phyloP scores from a whole-genome alignment of 345 rosid species.

The Gossypium thurberi region DNA sequence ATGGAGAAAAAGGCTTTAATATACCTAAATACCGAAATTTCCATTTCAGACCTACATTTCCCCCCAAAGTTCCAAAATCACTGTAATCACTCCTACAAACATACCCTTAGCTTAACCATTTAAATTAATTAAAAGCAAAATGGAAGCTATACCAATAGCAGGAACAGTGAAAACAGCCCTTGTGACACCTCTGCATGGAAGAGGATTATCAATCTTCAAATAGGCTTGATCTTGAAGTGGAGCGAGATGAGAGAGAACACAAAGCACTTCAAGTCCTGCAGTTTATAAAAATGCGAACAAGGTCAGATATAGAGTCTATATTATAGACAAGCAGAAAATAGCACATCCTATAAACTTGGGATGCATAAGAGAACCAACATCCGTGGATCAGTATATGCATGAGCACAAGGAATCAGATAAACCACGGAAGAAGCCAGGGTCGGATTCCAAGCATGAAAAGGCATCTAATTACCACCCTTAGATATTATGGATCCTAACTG shows the following conservation, averaged over 20 bases:
- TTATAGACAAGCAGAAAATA: not conserved
- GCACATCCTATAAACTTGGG: not conserved
- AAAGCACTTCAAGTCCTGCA: conserved; percentile 98
- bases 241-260: conserved; percentile 99
- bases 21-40: no score
- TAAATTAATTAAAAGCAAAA: not conserved
- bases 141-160: conserved; percentile 1
- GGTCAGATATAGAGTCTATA: not conserved
- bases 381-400: not conserved
- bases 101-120: not conserved
- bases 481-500: not conserved
- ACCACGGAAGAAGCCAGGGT: not conserved
- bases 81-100: not conserved
- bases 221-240: conserved; percentile 99
- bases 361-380: not conserved
- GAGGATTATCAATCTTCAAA: conserved; percentile 25
- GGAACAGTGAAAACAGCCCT: not conserved
- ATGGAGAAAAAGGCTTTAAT: not conserved
- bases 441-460: not conserved
- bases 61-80: not conserved
- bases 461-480: not conserved
- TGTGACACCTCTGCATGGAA: not conserved
- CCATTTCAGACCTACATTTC: not conserved
- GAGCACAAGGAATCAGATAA: not conserved
- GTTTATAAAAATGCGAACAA: conserved; percentile 17